Percentiles rank a stretch among this genome's conserved stretches.
Conservation (phyloP, 306 rosid species). For the Benincasa hispida region DNA sequence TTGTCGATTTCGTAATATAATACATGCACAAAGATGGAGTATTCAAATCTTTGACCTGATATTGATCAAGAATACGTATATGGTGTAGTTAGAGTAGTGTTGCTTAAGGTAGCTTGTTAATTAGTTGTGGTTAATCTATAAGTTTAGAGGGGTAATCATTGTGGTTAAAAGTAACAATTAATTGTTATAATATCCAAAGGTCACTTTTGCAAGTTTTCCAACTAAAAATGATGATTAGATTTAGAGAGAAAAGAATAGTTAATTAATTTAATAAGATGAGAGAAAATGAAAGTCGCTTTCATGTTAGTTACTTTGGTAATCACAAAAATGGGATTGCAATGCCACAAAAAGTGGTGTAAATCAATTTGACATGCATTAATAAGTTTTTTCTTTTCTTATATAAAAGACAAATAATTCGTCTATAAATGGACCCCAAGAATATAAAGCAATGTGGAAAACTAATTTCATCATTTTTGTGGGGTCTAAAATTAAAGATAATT, state of each 20-base stretch:
- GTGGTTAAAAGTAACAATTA: too few species aligned
- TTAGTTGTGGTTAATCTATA: too few species aligned
- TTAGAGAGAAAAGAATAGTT: background rate
- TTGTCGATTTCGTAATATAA: too few species aligned
- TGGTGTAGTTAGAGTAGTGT: too few species aligned
- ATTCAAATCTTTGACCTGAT: too few species aligned
- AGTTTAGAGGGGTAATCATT: background rate
- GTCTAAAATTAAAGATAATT: background rate
- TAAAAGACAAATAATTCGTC: background rate
- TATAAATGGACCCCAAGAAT: background rate
- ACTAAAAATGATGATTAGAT: background rate
- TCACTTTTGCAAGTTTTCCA: background rate
- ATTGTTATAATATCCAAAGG: background rate
- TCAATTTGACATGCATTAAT: conserved; percentile 1
- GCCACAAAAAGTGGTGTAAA: background rate
- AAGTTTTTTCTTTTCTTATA: background rate
- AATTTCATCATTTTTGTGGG: background rate
- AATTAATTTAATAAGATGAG: background rate
- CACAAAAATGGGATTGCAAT: background rate
- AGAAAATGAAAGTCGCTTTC: conserved; percentile 1
- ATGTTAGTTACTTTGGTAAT: conserved; percentile 5
- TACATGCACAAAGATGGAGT: too few species aligned
- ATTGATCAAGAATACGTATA: too few species aligned
- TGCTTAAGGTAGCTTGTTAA: too few species aligned
- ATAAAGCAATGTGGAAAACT: background rate